Percentiles rank a stretch among this genome's conserved stretches.
These are phyloP conservation scores for Heliocybe sulcata DNA, from an alignment of 1,284 basidiomycete genomes.

Conservation along the genomic window DNA sequence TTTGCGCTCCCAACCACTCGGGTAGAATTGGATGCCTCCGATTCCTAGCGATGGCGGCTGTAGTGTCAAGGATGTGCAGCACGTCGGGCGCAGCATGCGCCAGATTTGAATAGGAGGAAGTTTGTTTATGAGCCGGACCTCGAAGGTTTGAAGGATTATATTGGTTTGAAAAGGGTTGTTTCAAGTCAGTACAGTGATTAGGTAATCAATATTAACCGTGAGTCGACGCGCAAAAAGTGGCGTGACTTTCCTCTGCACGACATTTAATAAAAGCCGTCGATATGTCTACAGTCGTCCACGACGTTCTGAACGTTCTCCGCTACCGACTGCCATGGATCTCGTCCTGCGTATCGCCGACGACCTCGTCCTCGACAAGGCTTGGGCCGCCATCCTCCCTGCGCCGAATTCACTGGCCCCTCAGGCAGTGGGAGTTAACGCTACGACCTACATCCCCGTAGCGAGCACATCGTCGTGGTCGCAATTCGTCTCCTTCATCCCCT, in stretches of 20 bases:
- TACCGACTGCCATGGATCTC: slow-evolving; percentile 63
- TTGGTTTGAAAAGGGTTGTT: background rate
- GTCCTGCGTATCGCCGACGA: slow-evolving; percentile 71
- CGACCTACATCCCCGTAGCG: slow-evolving; percentile 26
- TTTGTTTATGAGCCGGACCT: too few relatives aligned
- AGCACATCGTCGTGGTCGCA: slow-evolving; percentile 39
- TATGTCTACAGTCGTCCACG: background rate
- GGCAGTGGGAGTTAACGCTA: slow-evolving; percentile 9
- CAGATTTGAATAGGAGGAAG: background rate
- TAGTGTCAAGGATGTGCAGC: background rate
- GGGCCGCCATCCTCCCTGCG: slow-evolving; percentile 68
- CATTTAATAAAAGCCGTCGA: background rate
- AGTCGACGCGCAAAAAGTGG: background rate
- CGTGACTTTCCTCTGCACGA: background rate
- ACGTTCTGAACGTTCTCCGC: background rate
- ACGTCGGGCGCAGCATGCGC: background rate
- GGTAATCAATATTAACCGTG: background rate
- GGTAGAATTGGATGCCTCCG: background rate
- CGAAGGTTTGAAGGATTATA: background rate
- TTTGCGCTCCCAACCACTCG: background rate
- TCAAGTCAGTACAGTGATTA: background rate
- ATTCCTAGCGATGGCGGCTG: background rate
- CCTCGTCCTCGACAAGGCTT: slow-evolving; percentile 71
- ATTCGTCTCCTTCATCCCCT: slow-evolving; percentile 47
- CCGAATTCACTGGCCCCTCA: slow-evolving; percentile 36